phyloP scores from a whole-genome alignment of 768 basidiomycete genomes.

The Suillus sp. region DNA sequence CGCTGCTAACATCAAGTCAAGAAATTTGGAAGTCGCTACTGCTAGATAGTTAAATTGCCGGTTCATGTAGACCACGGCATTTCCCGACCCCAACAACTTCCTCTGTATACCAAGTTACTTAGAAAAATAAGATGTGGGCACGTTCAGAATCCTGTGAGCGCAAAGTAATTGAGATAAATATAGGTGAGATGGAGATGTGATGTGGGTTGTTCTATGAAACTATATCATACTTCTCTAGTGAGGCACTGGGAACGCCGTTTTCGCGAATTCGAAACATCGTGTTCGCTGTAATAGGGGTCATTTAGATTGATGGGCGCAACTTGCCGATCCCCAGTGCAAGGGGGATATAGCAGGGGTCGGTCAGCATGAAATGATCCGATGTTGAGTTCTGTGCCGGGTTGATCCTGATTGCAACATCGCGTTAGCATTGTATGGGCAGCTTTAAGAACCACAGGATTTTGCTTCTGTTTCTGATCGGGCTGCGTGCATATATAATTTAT shows the following conservation, averaged over 20 bases:
- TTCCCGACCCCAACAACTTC: background rate
- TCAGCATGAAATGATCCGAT: background rate
- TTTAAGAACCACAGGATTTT: background rate
- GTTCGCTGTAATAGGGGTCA: background rate
- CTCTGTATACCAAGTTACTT: background rate
- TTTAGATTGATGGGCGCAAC: background rate
- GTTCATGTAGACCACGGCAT: background rate
- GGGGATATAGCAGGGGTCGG: background rate
- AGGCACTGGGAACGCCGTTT: background rate
- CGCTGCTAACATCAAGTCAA: conserved; percentile 40
- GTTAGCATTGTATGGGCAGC: background rate
- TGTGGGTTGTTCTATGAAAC: background rate
- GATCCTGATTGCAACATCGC: background rate
- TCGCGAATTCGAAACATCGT: background rate
- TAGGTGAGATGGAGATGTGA: background rate
- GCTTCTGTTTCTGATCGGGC: background rate
- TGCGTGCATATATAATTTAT: background rate
- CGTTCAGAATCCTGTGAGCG: background rate
- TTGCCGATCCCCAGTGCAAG: background rate
- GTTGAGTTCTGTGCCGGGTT: background rate
- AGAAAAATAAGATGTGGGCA: background rate
- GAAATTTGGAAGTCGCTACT: background rate
- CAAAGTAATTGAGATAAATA: background rate
- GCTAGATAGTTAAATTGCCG: too few relatives aligned
- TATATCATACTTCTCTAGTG: background rate